Conservation (phyloP, 2,329 filamentous ascomycete species). For the Blumeriella jaapii region DNA sequence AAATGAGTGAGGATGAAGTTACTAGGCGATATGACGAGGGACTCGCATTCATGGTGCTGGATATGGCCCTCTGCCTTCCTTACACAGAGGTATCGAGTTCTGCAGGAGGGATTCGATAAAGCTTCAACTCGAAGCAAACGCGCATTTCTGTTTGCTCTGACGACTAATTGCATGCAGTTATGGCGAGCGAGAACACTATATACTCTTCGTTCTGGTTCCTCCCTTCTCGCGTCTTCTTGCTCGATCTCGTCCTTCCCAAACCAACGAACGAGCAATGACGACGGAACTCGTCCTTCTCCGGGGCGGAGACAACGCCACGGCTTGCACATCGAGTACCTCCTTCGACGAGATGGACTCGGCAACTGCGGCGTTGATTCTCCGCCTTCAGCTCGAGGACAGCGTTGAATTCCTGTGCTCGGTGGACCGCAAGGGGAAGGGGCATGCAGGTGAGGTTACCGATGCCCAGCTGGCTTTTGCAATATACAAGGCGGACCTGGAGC, state of each 20-base stretch:
- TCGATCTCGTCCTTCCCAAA: background rate
- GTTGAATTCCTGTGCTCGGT: slow-evolving; percentile 7
- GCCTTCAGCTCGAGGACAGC: slow-evolving; percentile 20
- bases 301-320: background rate
- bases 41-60: too few relatives aligned
- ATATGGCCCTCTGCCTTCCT: too few relatives aligned
- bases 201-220: background rate
- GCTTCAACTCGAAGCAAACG: too few relatives aligned
- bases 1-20: too few relatives aligned
- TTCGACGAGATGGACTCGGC: slow-evolving; percentile 13
- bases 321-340: background rate
- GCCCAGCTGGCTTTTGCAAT: slow-evolving; percentile 6
- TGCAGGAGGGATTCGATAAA: too few relatives aligned
- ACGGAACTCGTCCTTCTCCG: background rate
- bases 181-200: too few relatives aligned
- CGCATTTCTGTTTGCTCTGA: too few relatives aligned
- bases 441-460: slow-evolving; percentile 4
- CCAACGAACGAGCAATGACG: background rate
- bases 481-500: slow-evolving; percentile 9
- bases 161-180: too few relatives aligned
- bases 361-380: slow-evolving; percentile 14
- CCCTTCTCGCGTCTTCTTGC: background rate
- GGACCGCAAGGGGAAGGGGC: slow-evolving; percentile 9
- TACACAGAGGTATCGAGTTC: too few relatives aligned
- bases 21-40: too few relatives aligned